Base-by-base conservation (phyloP, 2,329 filamentous ascomycete genomes). In the Aspergillus ochraceoroseus region DNA sequence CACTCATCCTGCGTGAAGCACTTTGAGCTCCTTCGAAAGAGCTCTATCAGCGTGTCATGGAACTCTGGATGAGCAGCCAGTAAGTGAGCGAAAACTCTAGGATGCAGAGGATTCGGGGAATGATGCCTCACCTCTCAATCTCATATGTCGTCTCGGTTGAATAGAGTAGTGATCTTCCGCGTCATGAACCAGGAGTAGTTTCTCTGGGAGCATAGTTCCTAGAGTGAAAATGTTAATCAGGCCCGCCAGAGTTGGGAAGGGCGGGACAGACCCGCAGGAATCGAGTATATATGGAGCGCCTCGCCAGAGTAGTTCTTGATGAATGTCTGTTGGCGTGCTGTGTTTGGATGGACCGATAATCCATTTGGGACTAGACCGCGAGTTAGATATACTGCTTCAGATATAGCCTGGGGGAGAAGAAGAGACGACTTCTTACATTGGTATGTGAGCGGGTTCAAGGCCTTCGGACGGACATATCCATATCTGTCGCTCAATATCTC, bases 111-210 rank as follows among this genome's bases (percentile, higher is more conserved):
- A 18, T 13, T 8, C 20, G 20, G 5, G n/a, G 20, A 22, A 8
- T 5, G 12, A 2, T 18, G 3, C 7, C 31, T 22, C 12, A 33
- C 31, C 18, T 22, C 3, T 7, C 7, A 23, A 3, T 22, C 3
- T 12, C 18, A 33, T 22, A 22, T 7, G 1, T 12, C 14, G 17
- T 13, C 31, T 33, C 7, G 31, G 18, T n/a, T 33, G 31, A 19
- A 33, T 17, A n/a, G 31, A 33, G 18, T 33, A 33, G 19, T 33
- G 31, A 33, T 33, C 31, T 9, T 23, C 18, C n/a, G 23, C 20
- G 19, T 33, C 31, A 8, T 33, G 17, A 2, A 33, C 18, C 2
- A 33, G 19, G 9, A 33, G 11, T 7, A 33, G 17, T 13, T 33
- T 19, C n/a, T 33, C 15, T 9, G 31, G 31, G 7, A 33, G 18